These are phyloP conservation scores for Kuraishia hungarica DNA, from an alignment of 805 yeast genomes.

Conservation along the genomic window DNA sequence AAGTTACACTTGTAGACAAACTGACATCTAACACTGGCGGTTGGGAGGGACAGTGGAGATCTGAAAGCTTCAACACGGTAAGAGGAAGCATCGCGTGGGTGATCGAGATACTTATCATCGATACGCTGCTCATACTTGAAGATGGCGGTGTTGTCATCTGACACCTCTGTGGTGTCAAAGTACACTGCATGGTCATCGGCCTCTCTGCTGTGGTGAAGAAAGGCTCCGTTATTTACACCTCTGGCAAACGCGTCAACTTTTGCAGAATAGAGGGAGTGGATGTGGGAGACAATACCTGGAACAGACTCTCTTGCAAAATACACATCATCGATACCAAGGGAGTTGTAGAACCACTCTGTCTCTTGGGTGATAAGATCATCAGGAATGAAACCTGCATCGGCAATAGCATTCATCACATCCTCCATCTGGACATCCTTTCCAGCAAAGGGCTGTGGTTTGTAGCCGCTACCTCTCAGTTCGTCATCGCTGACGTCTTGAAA, in stretches of 20 bases:
- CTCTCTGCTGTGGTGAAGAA: constrained; percentile 74
- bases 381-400: constrained; percentile 83
- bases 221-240: constrained; percentile 40
- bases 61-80: constrained; percentile 76
- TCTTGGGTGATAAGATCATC: constrained; percentile 79
- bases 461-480: constrained; percentile 38
- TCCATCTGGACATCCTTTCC: constrained; percentile 79
- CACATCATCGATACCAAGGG: constrained; percentile 84
- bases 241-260: constrained; percentile 82
- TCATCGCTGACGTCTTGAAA: constrained; percentile 22
- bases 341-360: constrained; percentile 81
- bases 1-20: constrained; percentile 77
- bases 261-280: constrained; percentile 85
- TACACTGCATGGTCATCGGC: constrained; percentile 83
- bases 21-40: constrained; percentile 43
- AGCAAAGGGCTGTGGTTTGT: constrained; percentile 64
- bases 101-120: constrained; percentile 74
- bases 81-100: constrained; percentile 24
- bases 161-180: constrained; percentile 64
- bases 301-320: constrained; percentile 85
- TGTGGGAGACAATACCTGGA: constrained; percentile 71
- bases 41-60: constrained; percentile 50
- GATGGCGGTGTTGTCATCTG: constrained; percentile 31
- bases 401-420: constrained; percentile 72
- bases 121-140: constrained; percentile 60